A percentile compares a stretch with the other conserved stretches of the same genome.
phyloP scores from a whole-genome alignment of 1,284 basidiomycete genomes.

The Mycosarcoma mackinlayi region DNA sequence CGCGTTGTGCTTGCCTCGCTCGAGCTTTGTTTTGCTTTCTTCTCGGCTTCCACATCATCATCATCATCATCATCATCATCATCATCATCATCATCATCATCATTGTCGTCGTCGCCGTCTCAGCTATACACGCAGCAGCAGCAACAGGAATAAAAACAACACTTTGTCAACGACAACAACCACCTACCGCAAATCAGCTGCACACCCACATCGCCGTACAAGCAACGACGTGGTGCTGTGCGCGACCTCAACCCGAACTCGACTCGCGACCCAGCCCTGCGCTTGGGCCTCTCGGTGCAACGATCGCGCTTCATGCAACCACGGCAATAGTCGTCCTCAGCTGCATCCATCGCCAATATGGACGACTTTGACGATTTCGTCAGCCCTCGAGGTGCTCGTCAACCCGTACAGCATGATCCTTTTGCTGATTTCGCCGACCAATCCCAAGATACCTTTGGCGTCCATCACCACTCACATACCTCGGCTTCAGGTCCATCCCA shows the following conservation, averaged over 20 bases:
- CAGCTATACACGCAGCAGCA: no score
- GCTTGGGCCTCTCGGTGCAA: conserved; percentile 8
- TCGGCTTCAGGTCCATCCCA: conserved; percentile 44
- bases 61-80: neutral
- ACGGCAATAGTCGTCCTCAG: neutral
- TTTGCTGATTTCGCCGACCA: conserved; percentile 35
- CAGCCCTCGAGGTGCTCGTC: conserved; percentile 12
- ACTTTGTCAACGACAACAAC: no score
- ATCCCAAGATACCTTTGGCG: conserved; percentile 36
- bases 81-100: no score
- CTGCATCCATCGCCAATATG: conserved; percentile 18
- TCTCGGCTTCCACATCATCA: conserved; percentile 11
- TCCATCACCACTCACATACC: neutral
- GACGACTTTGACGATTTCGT: conserved; percentile 64
- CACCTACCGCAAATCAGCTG: no score
- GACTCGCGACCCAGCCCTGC: neutral
- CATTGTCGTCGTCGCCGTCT: no score
- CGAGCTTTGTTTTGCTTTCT: conserved; percentile 1
- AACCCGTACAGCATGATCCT: conserved; percentile 19
- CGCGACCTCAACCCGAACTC: neutral
- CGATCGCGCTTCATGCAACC: conserved; percentile 1
- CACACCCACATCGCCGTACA: no score
- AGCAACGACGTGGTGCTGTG: no score
- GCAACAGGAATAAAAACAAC: no score
- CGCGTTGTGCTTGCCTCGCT: conserved; percentile 4